These are phyloP conservation scores for Zygosaccharomyces bailii DNA, from an alignment of 805 yeast species.

Conservation along the genomic window DNA sequence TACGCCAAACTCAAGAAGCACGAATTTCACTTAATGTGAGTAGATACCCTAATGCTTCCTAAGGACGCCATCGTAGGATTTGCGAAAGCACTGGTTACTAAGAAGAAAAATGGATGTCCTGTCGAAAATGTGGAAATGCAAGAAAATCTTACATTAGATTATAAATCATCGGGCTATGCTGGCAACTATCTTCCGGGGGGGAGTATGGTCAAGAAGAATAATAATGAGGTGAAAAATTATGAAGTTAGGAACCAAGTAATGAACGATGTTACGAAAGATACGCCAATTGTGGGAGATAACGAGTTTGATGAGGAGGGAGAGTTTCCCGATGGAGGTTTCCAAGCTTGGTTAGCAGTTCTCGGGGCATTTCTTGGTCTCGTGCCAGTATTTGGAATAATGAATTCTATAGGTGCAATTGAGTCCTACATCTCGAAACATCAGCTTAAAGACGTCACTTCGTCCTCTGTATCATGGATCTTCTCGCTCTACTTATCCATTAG, in stretches of 20 bases:
- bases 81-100: neutral
- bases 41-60: too few species aligned
- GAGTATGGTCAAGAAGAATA: conserved; percentile 8
- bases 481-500: conserved; percentile 55
- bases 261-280: neutral
- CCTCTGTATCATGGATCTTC: conserved; percentile 64
- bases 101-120: neutral
- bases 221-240: conserved; percentile 2
- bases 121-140: conserved; percentile 7
- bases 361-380: conserved; percentile 60
- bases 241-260: neutral
- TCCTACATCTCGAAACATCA: conserved; percentile 56
- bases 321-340: conserved; percentile 54
- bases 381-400: conserved; percentile 57
- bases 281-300: conserved; percentile 7
- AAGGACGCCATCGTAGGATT: neutral
- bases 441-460: conserved; percentile 44
- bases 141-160: conserved; percentile 5
- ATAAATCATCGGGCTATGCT: conserved; percentile 12
- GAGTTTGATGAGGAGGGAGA: conserved; percentile 24
- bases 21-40: too few species aligned
- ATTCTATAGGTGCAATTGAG: conserved; percentile 64
- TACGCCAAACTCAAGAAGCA: too few species aligned
- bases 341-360: conserved; percentile 54
- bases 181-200: conserved; percentile 7